These are phyloP conservation scores for Colletotrichum noveboracense DNA, from an alignment of 2,329 filamentous ascomycete species.

Conservation along the genomic window DNA sequence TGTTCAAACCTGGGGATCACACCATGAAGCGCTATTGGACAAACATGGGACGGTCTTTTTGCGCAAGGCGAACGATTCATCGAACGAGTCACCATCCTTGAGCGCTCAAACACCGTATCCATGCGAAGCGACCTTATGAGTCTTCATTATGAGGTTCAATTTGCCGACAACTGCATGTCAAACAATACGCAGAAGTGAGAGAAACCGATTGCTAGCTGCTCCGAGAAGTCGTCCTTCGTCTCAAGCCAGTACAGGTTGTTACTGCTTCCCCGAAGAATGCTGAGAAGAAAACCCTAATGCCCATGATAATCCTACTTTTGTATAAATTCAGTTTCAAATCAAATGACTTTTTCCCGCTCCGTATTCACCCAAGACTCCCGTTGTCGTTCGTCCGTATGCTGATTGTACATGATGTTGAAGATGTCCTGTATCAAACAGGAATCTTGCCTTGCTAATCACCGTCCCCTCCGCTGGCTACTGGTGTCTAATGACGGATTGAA, in stretches of 20 bases:
- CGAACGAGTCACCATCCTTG: not conserved
- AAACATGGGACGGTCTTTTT: not conserved
- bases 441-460: not conserved
- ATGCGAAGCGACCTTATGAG: not conserved
- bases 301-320: not conserved
- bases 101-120: not conserved
- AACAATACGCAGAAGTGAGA: not conserved
- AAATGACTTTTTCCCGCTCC: conserved; percentile 12
- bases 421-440: not conserved
- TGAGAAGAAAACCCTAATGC: not conserved
- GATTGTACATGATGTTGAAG: conserved; percentile 11
- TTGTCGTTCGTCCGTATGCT: conserved; percentile 2
- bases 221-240: not conserved
- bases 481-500: conserved; percentile 32
- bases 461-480: not conserved
- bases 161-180: not conserved
- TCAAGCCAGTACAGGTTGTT: not conserved
- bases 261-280: not conserved
- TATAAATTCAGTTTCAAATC: not conserved
- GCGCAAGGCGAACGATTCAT: not conserved
- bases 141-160: not conserved
- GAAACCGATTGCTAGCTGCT: not conserved
- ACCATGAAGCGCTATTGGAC: not conserved
- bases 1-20: not conserved
- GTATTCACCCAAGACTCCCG: conserved; percentile 10